Base-by-base conservation (phyloP, 495 filamentous ascomycete genomes). In the Penicillium odoratum region DNA sequence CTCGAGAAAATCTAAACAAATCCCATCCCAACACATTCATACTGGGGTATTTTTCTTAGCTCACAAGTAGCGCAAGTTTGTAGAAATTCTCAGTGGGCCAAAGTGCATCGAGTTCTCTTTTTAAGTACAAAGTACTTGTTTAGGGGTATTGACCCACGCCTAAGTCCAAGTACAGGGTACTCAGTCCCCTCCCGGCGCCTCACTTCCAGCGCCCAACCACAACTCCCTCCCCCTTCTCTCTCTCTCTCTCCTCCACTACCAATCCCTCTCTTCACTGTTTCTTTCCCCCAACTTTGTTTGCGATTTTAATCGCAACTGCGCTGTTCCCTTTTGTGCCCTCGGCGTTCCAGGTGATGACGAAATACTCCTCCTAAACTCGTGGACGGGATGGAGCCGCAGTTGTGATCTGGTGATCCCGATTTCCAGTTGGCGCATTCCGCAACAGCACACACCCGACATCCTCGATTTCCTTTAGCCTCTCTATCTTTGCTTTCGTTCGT, bases 401-500 rank as follows among this genome's bases (percentile, higher is more conserved):
- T 67, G 66, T 69, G 59, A 69, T 65, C 57, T 65, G 67, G 67
- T 69, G 64, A 63, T 65, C 42, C 31, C 51, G 54, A 55, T 69
- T 57, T 50, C 55, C 53, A 63, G 64, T 66, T 60, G 55, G 59
- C 68, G 65, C 68, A 68, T 70, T 70, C 68, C 68, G 58, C 58
- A 62, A 47, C 25, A 16, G 13, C 36, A 55, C 60, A 60, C 47
- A 33, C 51, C 45, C 54, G 48, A 62, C 50, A 36, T 55, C 44
- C 51, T 53, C 33, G 57, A 58, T 59, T 59, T 61, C 59, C 55
- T 71, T 68, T 58, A 59, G 52, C 53, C 42, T 34, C 25, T 40
- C 15, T 34, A 43, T 56, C 46, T 50, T 54, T 64, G 66, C 71
- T 61, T 66, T 70, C 64, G 65, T 64, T 70, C 56, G 42, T 63